Conservation (phyloP, 2,329 filamentous ascomycete genomes). For the Mariannaea elegans region DNA sequence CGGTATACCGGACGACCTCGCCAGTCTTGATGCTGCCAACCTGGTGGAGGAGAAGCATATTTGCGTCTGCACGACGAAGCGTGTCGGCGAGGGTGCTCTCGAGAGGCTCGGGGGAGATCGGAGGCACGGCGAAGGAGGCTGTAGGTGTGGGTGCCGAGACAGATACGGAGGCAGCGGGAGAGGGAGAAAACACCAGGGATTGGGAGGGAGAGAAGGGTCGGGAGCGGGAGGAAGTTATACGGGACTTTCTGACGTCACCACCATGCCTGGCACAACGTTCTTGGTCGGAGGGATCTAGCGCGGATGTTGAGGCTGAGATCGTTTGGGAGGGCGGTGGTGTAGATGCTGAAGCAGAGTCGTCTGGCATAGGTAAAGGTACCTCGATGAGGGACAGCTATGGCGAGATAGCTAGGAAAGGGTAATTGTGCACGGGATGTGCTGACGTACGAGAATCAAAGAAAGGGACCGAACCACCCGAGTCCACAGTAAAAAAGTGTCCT, state of each 20-base stretch:
- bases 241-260: slow-evolving; percentile 39
- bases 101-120: slow-evolving; percentile 9
- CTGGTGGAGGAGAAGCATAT: slow-evolving; percentile 92
- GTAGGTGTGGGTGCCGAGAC: slow-evolving; percentile 15
- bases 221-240: slow-evolving; percentile 19
- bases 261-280: slow-evolving; percentile 30
- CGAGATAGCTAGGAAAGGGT: not conserved
- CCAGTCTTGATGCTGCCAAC: slow-evolving; percentile 91
- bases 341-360: not conserved
- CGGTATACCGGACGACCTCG: slow-evolving; percentile 89
- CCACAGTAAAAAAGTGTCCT: not conserved
- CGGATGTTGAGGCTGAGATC: not conserved
- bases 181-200: slow-evolving; percentile 4
- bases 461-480: not conserved
- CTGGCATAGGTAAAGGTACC: not conserved
- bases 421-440: not conserved
- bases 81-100: slow-evolving; percentile 15
- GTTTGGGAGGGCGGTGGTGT: not conserved
- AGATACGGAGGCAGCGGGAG: slow-evolving; percentile 5
- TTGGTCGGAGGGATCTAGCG: slow-evolving; percentile 5
- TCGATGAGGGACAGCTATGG: too few relatives aligned
- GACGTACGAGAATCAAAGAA: not conserved
- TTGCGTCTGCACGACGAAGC: slow-evolving; percentile 22
- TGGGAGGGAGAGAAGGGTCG: slow-evolving; percentile 11
- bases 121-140: slow-evolving; percentile 12